Conservation (phyloP, 2,329 filamentous ascomycete species). For the Microsporum audouinii region DNA sequence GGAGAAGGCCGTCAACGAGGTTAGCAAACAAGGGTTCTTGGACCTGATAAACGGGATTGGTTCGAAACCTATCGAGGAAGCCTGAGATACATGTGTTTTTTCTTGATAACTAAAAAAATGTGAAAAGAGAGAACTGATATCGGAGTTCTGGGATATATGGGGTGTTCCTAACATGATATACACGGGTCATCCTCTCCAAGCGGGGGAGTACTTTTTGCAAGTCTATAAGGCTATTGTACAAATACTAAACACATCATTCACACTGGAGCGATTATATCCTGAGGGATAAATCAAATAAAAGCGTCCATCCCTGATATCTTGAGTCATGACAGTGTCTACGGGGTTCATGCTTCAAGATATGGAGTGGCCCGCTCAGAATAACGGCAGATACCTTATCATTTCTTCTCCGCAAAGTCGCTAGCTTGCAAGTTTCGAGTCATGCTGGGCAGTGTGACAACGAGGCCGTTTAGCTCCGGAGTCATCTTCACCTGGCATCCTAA, state of each 20-base stretch:
- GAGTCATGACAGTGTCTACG: neutral
- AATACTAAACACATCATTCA: neutral
- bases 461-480: conserved; percentile 76
- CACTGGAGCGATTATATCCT: neutral
- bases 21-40: conserved; percentile 93
- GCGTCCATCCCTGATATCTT: neutral
- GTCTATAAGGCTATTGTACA: conserved; percentile 10
- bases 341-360: neutral
- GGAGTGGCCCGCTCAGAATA: neutral
- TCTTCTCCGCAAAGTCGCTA: conserved; percentile 62
- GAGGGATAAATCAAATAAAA: neutral
- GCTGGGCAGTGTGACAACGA: conserved; percentile 71
- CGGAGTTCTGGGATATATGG: neutral
- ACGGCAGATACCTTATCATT: conserved; percentile 15
- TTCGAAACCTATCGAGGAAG: conserved; percentile 39
- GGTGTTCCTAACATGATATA: neutral
- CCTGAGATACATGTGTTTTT: conserved; percentile 19
- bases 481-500: conserved; percentile 87
- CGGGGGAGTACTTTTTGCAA: conserved; percentile 7
- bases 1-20: conserved; percentile 83
- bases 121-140: neutral
- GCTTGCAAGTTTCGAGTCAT: conserved; percentile 96
- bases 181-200: conserved; percentile 15
- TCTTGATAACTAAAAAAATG: neutral
- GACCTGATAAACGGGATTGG: conserved; percentile 63